A percentile compares a stretch with the other conserved stretches of the same genome.
These are phyloP conservation scores for Thuidium tamariscinum DNA, from an alignment of 225 moss, liverwort and hornwort genomes.

Conservation along the genomic window DNA sequence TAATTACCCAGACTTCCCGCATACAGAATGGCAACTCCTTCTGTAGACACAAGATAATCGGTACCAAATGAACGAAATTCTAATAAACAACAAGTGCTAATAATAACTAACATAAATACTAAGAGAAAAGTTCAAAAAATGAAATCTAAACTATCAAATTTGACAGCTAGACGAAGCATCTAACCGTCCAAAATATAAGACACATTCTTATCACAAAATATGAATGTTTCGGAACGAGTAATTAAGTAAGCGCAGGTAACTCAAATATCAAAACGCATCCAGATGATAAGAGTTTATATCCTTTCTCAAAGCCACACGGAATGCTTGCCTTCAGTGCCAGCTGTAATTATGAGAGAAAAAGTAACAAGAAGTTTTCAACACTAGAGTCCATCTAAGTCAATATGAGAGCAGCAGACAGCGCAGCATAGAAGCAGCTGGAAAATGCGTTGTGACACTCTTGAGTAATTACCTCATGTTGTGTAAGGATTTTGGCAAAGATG, in stretches of 20 bases:
- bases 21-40: slow-evolving; percentile 90
- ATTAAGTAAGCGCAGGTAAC: neutral
- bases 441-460: neutral
- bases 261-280: neutral
- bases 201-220: neutral
- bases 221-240: neutral
- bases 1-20: slow-evolving; percentile 93
- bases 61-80: neutral
- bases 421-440: neutral
- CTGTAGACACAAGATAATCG: slow-evolving; percentile 18
- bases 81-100: neutral
- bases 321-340: neutral
- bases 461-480: slow-evolving; percentile 63
- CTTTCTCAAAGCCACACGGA: neutral
- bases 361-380: neutral
- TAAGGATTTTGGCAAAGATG: slow-evolving; percentile 74
- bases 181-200: neutral
- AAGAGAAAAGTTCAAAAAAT: neutral
- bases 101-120: neutral
- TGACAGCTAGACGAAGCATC: neutral
- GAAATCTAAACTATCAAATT: neutral
- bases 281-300: neutral
- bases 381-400: neutral
- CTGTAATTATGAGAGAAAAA: neutral
- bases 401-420: neutral